phyloP scores from a whole-genome alignment of 1,284 basidiomycete genomes.

The Cerrena zonata region DNA sequence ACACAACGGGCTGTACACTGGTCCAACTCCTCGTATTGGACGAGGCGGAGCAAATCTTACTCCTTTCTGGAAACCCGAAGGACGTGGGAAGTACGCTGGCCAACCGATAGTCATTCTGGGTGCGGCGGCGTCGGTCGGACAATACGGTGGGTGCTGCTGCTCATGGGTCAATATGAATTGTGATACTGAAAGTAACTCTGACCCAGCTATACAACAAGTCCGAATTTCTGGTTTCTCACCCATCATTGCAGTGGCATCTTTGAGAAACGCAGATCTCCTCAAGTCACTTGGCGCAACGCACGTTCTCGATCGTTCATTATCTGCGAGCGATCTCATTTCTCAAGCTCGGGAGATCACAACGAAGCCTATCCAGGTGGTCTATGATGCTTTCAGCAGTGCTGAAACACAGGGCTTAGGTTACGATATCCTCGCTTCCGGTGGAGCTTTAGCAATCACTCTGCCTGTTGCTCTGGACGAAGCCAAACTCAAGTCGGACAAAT shows the following conservation, averaged over 20 bases:
- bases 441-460: conserved; percentile 22
- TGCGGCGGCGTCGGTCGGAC: conserved; percentile 29
- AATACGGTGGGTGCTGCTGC: conserved; percentile 19
- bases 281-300: conserved; percentile 48
- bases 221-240: conserved; percentile 45
- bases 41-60: conserved; percentile 10
- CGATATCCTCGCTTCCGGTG: conserved; percentile 28
- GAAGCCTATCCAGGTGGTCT: conserved; percentile 12
- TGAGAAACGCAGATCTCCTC: conserved; percentile 34
- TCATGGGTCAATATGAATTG: background rate
- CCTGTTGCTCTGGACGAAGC: conserved; percentile 9
- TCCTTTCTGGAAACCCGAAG: conserved; percentile 11
- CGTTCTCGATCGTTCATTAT: conserved; percentile 39
- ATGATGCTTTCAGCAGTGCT: conserved; percentile 24
- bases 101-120: conserved; percentile 29
- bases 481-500: conserved; percentile 1
- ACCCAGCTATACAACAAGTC: conserved; percentile 34
- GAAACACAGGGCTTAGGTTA: conserved; percentile 19
- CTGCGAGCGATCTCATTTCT: conserved; percentile 3
- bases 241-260: conserved; percentile 46
- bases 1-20: conserved; percentile 23
- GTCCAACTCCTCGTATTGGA: background rate
- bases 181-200: background rate
- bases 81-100: conserved; percentile 22
- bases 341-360: conserved; percentile 9